A percentile compares a stretch with the other conserved stretches of the same genome.
These are phyloP conservation scores for Rhynchosporium agropyri DNA, from an alignment of 2,329 filamentous ascomycete genomes.

Conservation along the genomic window DNA sequence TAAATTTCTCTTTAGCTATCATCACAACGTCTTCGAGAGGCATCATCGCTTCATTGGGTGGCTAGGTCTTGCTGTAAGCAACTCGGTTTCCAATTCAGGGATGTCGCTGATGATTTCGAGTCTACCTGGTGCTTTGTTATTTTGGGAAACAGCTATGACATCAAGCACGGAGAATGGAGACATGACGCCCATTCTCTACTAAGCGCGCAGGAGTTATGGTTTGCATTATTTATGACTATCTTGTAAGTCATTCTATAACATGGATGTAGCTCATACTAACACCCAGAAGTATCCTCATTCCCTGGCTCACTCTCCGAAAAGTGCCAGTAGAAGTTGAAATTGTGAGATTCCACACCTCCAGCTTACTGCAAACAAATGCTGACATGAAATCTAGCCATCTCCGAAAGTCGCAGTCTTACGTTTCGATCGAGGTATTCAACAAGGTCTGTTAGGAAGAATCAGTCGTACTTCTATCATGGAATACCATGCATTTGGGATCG, in stretches of 20 bases:
- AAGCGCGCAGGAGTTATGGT: constrained; percentile 47
- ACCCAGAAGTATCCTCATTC: constrained; percentile 44
- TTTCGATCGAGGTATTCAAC: constrained; percentile 48
- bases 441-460: constrained; percentile 47
- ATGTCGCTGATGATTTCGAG: constrained; percentile 32
- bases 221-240: constrained; percentile 47
- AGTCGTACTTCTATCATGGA: constrained; percentile 49
- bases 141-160: constrained; percentile 46
- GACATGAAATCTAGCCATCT: constrained; percentile 42
- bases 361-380: constrained; percentile 22
- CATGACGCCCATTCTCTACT: constrained; percentile 43
- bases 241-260: constrained; percentile 40
- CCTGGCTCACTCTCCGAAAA: constrained; percentile 46
- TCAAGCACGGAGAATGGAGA: constrained; percentile 44
- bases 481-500: constrained; percentile 49
- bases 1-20: constrained; percentile 40
- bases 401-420: constrained; percentile 47
- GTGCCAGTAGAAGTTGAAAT: constrained; percentile 47
- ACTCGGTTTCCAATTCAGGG: background rate
- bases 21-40: constrained; percentile 48
- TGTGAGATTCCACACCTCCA: constrained; percentile 34
- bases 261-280: constrained; percentile 27
- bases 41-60: constrained; percentile 49
- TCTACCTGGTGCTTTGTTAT: constrained; percentile 47
- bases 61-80: constrained; percentile 45